These are phyloP conservation scores for Fragaria iinumae DNA, from an alignment of 306 rosid genomes.

Conservation along the genomic window DNA sequence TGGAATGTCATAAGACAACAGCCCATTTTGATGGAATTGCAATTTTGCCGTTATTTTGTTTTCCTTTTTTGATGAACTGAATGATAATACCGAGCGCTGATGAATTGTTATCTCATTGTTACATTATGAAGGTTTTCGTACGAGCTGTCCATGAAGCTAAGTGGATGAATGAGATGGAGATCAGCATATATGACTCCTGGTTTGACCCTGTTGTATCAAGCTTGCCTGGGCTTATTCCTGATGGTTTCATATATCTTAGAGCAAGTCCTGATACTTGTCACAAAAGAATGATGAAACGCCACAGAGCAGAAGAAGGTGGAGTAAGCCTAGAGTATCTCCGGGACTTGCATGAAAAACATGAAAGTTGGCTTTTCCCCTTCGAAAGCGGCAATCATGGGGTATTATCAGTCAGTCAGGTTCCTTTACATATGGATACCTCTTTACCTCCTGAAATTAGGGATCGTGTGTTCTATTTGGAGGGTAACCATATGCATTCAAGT, in stretches of 20 bases:
- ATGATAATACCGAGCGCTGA: constrained; percentile 28
- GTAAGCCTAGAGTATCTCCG: constrained; percentile 77
- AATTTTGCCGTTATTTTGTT: constrained; percentile 27
- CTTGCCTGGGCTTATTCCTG: constrained; percentile 96
- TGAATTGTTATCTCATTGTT: constrained; percentile 33
- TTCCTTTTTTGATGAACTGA: constrained; percentile 25
- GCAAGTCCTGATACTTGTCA: constrained; percentile 99
- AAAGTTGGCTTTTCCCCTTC: constrained; percentile 90
- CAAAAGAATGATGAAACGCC: constrained; percentile 79
- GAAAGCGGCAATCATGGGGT: constrained; percentile 81
- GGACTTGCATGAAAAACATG: constrained; percentile 90
- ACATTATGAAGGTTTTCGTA: constrained; percentile 70
- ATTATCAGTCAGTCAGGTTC: constrained; percentile 62
- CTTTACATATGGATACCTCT: constrained; percentile 64
- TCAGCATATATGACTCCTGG: constrained; percentile 98
- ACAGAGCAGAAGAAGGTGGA: constrained; percentile 89
- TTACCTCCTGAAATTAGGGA: constrained; percentile 84
- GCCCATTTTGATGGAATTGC: constrained; percentile 28
- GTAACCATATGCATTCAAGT: constrained; percentile 96
- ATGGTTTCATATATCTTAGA: constrained; percentile 94
- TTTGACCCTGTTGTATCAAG: constrained; percentile 95
- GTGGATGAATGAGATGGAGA: constrained; percentile 99
- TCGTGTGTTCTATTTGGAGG: constrained; percentile 92
- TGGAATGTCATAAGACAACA: not conserved
- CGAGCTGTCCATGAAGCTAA: constrained; percentile 98